Conservation (phyloP, 1,284 basidiomycete species). For the Lignosus rhinocerotis region DNA sequence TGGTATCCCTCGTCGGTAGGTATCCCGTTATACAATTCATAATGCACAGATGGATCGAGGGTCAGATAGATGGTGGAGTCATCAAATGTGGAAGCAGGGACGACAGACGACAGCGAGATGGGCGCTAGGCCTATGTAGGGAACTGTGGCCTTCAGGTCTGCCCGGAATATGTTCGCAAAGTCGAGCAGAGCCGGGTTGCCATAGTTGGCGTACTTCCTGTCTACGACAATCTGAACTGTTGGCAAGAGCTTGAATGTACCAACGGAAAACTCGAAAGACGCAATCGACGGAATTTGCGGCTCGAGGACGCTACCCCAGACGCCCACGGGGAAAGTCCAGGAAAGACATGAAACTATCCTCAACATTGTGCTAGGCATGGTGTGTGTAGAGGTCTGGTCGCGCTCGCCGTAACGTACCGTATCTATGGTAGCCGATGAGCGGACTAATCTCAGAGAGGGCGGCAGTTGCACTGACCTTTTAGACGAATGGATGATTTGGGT, state of each 20-base stretch:
- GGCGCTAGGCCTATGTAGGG: conserved; percentile 15
- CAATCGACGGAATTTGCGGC: conserved; percentile 30
- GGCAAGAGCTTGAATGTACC: conserved; percentile 22
- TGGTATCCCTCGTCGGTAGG: conserved; percentile 38
- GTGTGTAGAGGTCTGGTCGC: neutral
- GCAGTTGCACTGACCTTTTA: no score
- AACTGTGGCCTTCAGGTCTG: conserved; percentile 31
- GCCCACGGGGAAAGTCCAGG: neutral
- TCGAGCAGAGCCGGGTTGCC: conserved; percentile 29
- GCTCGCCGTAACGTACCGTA: no score
- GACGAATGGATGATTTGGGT: no score
- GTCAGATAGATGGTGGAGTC: conserved; percentile 31
- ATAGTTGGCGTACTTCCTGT: conserved; percentile 21
- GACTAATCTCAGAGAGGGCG: no score
- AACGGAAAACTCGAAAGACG: conserved; percentile 18
- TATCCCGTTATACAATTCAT: conserved; percentile 35
- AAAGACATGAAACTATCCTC: neutral
- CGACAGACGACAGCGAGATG: conserved; percentile 14
- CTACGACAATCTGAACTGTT: conserved; percentile 26
- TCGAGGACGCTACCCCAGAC: conserved; percentile 7
- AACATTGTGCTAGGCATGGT: neutral
- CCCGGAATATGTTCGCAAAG: conserved; percentile 36
- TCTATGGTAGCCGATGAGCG: no score
- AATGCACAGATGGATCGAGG: conserved; percentile 25
- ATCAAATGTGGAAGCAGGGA: conserved; percentile 5